Evolutionary conservation across 257 asterid genomes (phyloP).

Genomic region (Nicotiana otophora): DNA sequence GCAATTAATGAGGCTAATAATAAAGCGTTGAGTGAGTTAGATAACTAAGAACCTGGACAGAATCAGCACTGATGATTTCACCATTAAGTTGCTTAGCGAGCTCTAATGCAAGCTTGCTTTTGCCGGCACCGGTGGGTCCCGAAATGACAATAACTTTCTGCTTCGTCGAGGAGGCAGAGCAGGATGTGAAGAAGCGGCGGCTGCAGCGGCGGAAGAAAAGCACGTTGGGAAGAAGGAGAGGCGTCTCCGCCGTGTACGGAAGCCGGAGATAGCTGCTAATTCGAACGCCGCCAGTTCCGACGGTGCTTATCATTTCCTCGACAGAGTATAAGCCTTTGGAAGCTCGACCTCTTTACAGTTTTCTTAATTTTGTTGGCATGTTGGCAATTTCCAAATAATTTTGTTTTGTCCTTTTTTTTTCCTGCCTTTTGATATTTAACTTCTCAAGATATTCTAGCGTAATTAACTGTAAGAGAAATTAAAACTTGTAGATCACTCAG

Average conservation of each 20-base stretch:
- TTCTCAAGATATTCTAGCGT: too few relatives aligned
- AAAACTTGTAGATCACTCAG: too few relatives aligned
- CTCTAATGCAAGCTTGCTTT: slow-evolving; percentile 81
- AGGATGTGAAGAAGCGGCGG: slow-evolving; percentile 28
- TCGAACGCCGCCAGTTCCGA: slow-evolving; percentile 30
- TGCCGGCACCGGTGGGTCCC: slow-evolving; percentile 97
- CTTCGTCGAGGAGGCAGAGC: slow-evolving; percentile 30
- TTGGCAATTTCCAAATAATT: too few relatives aligned
- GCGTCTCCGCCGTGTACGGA: slow-evolving; percentile 27
- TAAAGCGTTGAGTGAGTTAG: background rate
- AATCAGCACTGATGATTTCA: slow-evolving; percentile 91
- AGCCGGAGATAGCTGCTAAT: slow-evolving; percentile 44
- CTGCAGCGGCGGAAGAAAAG: slow-evolving; percentile 20
- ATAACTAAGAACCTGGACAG: slow-evolving; percentile 60
- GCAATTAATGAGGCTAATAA: background rate
- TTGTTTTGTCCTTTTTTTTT: too few relatives aligned
- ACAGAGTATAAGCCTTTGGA: background rate
- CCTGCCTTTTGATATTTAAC: too few relatives aligned
- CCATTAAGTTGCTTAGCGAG: slow-evolving; percentile 86
- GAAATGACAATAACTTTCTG: slow-evolving; percentile 80
- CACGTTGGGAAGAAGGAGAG: slow-evolving; percentile 25
- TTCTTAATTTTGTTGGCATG: too few relatives aligned
- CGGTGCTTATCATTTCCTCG: slow-evolving; percentile 5
- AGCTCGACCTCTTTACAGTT: too few relatives aligned
- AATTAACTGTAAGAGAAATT: too few relatives aligned